Evolutionary conservation across 2,329 filamentous ascomycete genomes (phyloP).

Genomic region (Trichoderma sp.): DNA sequence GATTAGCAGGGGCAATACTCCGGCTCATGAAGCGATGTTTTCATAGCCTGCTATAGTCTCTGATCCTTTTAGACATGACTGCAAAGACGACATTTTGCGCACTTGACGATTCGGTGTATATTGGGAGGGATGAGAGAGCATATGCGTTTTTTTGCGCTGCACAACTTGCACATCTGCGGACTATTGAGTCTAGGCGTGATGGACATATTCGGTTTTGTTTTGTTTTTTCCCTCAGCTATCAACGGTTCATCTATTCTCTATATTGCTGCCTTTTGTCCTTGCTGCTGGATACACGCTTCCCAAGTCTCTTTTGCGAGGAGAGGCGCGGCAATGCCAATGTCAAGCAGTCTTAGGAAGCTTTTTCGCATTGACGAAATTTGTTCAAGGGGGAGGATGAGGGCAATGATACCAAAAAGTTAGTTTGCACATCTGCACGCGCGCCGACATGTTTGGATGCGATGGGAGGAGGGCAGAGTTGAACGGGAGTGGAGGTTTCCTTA

Average conservation of each 20-base stretch:
- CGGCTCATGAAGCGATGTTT: not conserved
- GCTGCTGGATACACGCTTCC: constrained; percentile 3
- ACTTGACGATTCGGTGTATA: constrained; percentile 4
- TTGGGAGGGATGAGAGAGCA: not conserved
- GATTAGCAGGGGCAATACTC: not conserved
- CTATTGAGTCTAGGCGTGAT: not conserved
- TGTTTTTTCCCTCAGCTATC: not conserved
- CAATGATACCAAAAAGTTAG: constrained; percentile 9
- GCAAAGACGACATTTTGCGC: not conserved
- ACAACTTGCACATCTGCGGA: not conserved
- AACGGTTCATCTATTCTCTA: not conserved
- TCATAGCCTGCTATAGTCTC: not conserved
- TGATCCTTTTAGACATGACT: constrained; percentile 1
- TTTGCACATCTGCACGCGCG: not conserved
- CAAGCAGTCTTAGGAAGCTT: not conserved
- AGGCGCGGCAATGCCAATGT: not conserved
- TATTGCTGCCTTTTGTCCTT: not conserved
- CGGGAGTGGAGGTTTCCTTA: not conserved
- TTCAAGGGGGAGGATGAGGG: not conserved
- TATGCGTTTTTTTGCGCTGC: not conserved
- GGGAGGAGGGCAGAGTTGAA: not conserved
- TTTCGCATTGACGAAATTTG: not conserved
- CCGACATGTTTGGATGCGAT: constrained; percentile 5
- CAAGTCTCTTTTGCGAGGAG: not conserved
- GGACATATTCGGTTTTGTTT: not conserved